A percentile compares a stretch with the other conserved stretches of the same genome.
Conservation (phyloP, 257 asterid species). For the Solanum boliviense region DNA sequence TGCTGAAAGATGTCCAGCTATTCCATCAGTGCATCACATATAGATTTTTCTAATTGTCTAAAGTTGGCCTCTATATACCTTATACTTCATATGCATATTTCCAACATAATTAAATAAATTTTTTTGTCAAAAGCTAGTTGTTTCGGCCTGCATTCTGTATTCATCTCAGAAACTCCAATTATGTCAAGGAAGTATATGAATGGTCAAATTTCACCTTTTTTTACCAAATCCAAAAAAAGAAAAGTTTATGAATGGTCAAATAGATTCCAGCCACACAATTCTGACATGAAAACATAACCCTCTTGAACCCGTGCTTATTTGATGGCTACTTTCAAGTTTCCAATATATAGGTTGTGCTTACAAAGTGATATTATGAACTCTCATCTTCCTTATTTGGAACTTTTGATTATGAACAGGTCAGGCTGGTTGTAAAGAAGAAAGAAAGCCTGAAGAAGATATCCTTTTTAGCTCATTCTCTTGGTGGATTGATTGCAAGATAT, state of each 20-base stretch:
- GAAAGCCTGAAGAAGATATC: constrained; percentile 59
- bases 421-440: constrained; percentile 46
- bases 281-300: not conserved
- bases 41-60: not conserved
- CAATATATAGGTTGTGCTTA: not conserved
- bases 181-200: not conserved
- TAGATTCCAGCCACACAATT: not conserved
- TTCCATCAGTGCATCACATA: not conserved
- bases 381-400: not conserved
- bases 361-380: not conserved
- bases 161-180: not conserved
- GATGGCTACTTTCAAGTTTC: not conserved
- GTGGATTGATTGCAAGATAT: constrained; percentile 78
- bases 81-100: not conserved
- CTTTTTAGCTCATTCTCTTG: constrained; percentile 86
- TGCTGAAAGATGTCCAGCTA: not conserved
- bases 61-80: not conserved
- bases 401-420: constrained; percentile 28
- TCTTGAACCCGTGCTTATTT: not conserved
- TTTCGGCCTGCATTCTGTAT: not conserved
- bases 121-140: not conserved
- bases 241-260: not conserved
- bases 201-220: not conserved
- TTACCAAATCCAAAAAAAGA: not conserved
- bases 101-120: not conserved